Percentiles rank a stretch among this genome's conserved stretches.
These are phyloP conservation scores for Triticum turgidum DNA, from an alignment of 176 grass and related monocot genomes.

Conservation along the genomic window DNA sequence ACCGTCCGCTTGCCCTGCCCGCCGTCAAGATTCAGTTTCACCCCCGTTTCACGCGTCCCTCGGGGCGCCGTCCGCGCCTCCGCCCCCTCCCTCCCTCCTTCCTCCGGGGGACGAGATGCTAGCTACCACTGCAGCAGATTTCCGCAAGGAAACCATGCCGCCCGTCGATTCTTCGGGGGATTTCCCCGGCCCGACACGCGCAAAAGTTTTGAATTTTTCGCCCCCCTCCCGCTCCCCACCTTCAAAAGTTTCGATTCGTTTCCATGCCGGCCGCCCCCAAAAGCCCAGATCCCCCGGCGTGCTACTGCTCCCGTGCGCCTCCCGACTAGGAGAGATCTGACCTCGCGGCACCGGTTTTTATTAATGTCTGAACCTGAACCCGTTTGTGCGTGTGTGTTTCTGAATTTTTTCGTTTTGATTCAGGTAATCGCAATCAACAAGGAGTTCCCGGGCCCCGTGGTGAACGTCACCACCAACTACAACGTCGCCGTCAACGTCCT, in stretches of 20 bases:
- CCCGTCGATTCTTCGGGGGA: neutral
- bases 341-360: too few species aligned
- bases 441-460: slow-evolving; percentile 12
- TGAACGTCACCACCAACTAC: slow-evolving; percentile 6
- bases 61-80: too few species aligned
- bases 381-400: neutral
- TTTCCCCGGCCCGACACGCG: neutral
- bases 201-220: neutral
- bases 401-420: neutral
- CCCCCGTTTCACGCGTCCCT: neutral
- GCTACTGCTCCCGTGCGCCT: neutral
- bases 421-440: slow-evolving; percentile 14
- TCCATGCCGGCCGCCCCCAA: neutral
- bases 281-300: neutral
- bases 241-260: neutral
- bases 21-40: neutral
- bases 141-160: neutral
- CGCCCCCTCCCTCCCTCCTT: neutral
- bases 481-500: slow-evolving; percentile 11
- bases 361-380: neutral
- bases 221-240: neutral
- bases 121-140: too few species aligned
- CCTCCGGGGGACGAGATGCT: too few species aligned
- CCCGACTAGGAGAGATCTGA: neutral
- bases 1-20: neutral